These are phyloP conservation scores for Phytophthora hybrid DNA, from an alignment of 352 stramenopile species.

Conservation along the genomic window DNA sequence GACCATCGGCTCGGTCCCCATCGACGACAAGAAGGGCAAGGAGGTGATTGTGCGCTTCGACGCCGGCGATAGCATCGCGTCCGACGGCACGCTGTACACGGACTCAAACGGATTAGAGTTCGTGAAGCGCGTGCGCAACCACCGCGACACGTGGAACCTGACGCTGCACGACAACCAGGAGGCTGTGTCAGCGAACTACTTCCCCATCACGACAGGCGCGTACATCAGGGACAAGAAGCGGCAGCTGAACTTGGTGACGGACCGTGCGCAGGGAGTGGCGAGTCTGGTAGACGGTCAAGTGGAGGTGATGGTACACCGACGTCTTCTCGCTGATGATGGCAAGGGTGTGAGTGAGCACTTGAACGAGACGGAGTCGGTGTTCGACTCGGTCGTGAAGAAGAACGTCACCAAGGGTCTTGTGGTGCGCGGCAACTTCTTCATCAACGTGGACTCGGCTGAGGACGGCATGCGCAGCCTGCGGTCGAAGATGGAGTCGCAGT, in stretches of 20 bases:
- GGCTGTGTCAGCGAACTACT: constrained; percentile 97
- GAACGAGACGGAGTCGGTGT: constrained; percentile 93
- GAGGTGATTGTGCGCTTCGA: constrained; percentile 96
- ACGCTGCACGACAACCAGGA: constrained; percentile 91
- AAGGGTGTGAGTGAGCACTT: constrained; percentile 94
- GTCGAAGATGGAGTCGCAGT: constrained; percentile 73
- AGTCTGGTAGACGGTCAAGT: constrained; percentile 92
- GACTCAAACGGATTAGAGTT: constrained; percentile 98
- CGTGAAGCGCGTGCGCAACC: constrained; percentile 88
- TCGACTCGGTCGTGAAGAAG: constrained; percentile 67
- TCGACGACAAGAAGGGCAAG: constrained; percentile 90
- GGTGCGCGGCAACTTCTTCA: constrained; percentile 71
- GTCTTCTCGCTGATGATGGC: constrained; percentile 93
- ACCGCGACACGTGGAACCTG: constrained; percentile 91
- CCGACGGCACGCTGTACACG: constrained; percentile 83
- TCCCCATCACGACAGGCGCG: constrained; percentile 95
- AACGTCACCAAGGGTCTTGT: constrained; percentile 67
- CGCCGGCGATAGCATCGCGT: constrained; percentile 64
- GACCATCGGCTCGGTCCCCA: constrained; percentile 84
- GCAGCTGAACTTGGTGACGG: constrained; percentile 91
- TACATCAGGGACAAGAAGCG: constrained; percentile 92
- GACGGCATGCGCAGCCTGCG: constrained; percentile 67
- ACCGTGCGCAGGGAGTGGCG: constrained; percentile 93
- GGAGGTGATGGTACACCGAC: constrained; percentile 99
- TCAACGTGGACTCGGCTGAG: constrained; percentile 67